These are phyloP conservation scores for Chlorella sp. DNA, from an alignment of 139 green algal species.

Conservation along the genomic window DNA sequence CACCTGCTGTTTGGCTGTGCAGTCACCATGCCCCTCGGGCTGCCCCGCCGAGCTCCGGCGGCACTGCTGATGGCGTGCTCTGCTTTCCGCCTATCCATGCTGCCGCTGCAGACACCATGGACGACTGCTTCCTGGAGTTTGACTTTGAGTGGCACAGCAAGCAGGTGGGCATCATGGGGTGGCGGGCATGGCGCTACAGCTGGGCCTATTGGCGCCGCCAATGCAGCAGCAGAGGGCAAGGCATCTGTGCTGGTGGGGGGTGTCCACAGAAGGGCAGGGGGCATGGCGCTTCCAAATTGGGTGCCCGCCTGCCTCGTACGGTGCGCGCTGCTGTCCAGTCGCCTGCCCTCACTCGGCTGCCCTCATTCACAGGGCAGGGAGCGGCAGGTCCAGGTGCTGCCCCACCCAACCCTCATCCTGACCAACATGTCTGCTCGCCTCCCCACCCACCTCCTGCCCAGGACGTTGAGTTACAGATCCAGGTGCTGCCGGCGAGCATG, in stretches of 20 bases:
- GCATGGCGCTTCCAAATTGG: background rate
- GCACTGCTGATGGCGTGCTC: background rate
- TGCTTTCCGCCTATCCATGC: background rate
- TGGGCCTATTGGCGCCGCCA: too few species aligned
- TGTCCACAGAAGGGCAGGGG: too few species aligned
- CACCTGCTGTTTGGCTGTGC: background rate
- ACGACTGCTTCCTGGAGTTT: conserved; percentile 26
- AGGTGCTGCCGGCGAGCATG: conserved; percentile 24
- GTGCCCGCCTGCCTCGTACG: background rate
- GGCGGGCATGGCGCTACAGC: too few species aligned
- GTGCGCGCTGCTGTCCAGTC: background rate
- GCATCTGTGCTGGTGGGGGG: too few species aligned
- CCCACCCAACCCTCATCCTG: too few species aligned
- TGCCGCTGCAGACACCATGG: conserved; percentile 38
- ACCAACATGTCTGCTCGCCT: too few species aligned
- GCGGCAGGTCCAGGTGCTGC: too few species aligned
- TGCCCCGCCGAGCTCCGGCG: too few species aligned
- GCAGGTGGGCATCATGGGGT: background rate
- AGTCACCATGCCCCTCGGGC: too few species aligned
- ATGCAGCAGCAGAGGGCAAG: too few species aligned
- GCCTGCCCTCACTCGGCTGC: too few species aligned
- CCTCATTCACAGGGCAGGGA: too few species aligned
- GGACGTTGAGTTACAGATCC: conserved; percentile 30
- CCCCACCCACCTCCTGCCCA: background rate
- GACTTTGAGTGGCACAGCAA: conserved; percentile 16